A percentile compares a stretch with the other conserved stretches of the same genome.
Evolutionary conservation across 1,284 basidiomycete genomes (phyloP).

Genomic region (Abortiporus biennis): DNA sequence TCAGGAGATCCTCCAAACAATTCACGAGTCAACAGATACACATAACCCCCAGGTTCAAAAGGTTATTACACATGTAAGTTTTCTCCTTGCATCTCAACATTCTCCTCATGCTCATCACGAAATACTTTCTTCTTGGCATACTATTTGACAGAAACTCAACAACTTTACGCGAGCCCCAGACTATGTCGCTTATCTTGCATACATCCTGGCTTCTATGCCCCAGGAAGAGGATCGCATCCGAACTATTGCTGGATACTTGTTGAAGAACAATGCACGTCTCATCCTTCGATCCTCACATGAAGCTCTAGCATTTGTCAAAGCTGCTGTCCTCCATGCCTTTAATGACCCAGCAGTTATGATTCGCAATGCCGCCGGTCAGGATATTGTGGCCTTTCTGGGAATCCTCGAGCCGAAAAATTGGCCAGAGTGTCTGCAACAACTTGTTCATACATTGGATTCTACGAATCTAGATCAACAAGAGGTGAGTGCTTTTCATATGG

Average conservation of each 20-base stretch:
- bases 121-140: conserved; percentile 11
- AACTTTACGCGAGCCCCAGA: conserved; percentile 85
- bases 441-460: conserved; percentile 76
- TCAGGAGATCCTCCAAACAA: conserved; percentile 81
- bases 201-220: conserved; percentile 80
- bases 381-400: conserved; percentile 83
- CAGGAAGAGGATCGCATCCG: conserved; percentile 88
- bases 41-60: conserved; percentile 60
- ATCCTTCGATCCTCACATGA: conserved; percentile 63
- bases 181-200: conserved; percentile 95
- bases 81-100: conserved; percentile 17
- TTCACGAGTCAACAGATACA: conserved; percentile 78
- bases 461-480: conserved; percentile 73
- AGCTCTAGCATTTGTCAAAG: conserved; percentile 78
- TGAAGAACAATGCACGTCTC: conserved; percentile 90
- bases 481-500: conserved; percentile 45
- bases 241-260: conserved; percentile 91
- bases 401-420: conserved; percentile 85
- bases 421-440: conserved; percentile 85
- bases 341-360: conserved; percentile 79
- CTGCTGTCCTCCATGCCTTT: conserved; percentile 77
- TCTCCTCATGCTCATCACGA: conserved; percentile 2
- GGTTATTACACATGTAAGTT: conserved; percentile 67
- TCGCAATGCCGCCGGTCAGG: conserved; percentile 86
- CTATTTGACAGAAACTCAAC: conserved; percentile 70